Evolutionary conservation across 2,329 filamentous ascomycete genomes (phyloP), one percentile per base, ranked within the genome.

Genomic region (Fusarium fujikuroi): DNA sequence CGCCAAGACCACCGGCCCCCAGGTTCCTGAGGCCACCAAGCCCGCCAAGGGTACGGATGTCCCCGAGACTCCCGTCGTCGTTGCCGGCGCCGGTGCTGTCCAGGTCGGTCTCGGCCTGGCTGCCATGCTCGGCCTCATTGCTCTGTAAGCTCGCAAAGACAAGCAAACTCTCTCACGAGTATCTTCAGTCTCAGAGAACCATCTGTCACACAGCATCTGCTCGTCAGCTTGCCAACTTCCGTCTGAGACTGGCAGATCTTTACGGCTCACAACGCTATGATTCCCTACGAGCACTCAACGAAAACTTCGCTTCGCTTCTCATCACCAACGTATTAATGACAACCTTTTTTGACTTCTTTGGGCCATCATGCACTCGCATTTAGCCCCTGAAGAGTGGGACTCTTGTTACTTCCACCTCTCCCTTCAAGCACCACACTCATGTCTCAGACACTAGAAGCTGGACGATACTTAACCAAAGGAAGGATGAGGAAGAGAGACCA

Each of bases 81-180:
- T 73, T 11, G 76, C 74, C 52, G 79, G 77, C 43, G 75, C 77
- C 39, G 75, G 68, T 49, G 70, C 72, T 23, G 52, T 78, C 50
- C 57, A 76, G 66, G 39, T 78, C 66, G 89, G 76, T 64, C 54
- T 78, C 30, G 75, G 76, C 21, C 60, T 78, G 21, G 76, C 68
- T 47, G 76, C 72, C 25, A 56, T 76, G 44, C 66, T 79, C 46
- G 77, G 77, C 50, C 69, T 77, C 64, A 39, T 81, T 32, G 77
- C 78, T 40, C 69, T 83, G 76, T 83, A 80, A 79, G 61, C 56
- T 60, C 21, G 16, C 25, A 25, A 34, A 14, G 39, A 43, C 19
- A 50, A 43, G 18, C 14, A 40, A 28, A 49, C 28, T 25, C 36
- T 32, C 28, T 52, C 40, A 32, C 21, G 58, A 58, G 28, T 21